Conservation (phyloP, 2,329 filamentous ascomycete genomes). For the Magnaporthiopsis rhizophila region DNA sequence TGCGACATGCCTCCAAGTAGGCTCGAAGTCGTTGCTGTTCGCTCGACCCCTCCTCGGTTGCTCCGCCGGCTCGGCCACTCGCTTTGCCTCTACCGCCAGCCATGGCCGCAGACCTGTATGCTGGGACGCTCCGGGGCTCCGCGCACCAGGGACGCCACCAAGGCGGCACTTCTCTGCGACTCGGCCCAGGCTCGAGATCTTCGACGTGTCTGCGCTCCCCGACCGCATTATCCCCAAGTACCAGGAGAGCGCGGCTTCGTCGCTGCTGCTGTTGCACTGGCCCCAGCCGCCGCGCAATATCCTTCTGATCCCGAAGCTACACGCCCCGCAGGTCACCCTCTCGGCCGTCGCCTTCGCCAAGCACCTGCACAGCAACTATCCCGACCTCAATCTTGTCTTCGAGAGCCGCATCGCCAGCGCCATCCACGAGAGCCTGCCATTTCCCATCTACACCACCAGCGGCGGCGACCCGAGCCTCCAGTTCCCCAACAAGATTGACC, state of each 20-base stretch:
- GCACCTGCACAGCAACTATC: conserved; percentile 74
- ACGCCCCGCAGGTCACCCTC: conserved; percentile 42
- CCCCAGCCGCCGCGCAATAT: conserved; percentile 47
- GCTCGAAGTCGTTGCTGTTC: too few species aligned
- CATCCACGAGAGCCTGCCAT: conserved; percentile 62
- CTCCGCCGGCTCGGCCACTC: too few species aligned
- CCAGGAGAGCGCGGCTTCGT: conserved; percentile 48
- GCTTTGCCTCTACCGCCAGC: too few species aligned
- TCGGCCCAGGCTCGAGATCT: conserved; percentile 34
- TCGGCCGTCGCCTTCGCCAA: conserved; percentile 51
- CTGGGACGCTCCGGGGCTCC: not conserved
- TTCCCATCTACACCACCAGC: conserved; percentile 61
- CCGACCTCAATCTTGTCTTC: conserved; percentile 72
- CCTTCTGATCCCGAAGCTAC: conserved; percentile 51
- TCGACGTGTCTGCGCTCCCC: conserved; percentile 40
- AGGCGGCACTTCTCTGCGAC: conserved; percentile 43
- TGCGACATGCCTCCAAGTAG: not conserved
- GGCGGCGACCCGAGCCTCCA: conserved; percentile 33
- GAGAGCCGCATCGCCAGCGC: conserved; percentile 67
- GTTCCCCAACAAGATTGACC: conserved; percentile 74
- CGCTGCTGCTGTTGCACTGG: conserved; percentile 48
- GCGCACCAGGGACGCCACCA: too few species aligned
- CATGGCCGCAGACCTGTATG: not conserved
- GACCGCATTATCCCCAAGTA: conserved; percentile 55
- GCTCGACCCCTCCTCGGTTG: too few species aligned